Conservation (phyloP, 2,329 filamentous ascomycete species). For the Neocatenulostroma microsporum region DNA sequence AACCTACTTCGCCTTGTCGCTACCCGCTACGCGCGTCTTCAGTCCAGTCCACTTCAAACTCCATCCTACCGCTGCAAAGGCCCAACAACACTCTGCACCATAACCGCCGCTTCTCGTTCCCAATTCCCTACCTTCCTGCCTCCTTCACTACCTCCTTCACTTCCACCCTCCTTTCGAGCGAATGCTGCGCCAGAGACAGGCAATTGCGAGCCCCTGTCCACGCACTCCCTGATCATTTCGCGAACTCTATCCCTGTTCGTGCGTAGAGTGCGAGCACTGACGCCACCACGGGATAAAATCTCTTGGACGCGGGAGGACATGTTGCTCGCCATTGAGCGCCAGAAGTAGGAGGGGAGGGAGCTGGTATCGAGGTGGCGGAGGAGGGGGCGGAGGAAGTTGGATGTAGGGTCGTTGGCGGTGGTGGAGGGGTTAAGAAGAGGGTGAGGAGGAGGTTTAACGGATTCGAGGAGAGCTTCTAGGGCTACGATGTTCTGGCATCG, state of each 20-base stretch:
- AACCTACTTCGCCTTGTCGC: too few relatives aligned
- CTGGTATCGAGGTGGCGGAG: conserved; percentile 70
- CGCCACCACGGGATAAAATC: conserved; percentile 72
- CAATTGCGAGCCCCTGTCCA: conserved; percentile 65
- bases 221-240: conserved; percentile 74
- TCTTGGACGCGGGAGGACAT: conserved; percentile 74
- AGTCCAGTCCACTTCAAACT: too few relatives aligned
- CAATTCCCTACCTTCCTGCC: conserved; percentile 50
- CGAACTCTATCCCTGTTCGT: conserved; percentile 67
- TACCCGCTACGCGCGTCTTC: too few relatives aligned
- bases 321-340: conserved; percentile 75
- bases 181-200: conserved; percentile 49
- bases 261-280: conserved; percentile 70
- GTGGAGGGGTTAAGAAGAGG: conserved; percentile 46
- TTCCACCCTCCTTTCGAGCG: conserved; percentile 17
- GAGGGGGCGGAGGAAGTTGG: conserved; percentile 62
- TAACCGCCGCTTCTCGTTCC: conserved; percentile 90
- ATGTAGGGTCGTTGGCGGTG: conserved; percentile 23
- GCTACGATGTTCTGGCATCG: conserved; percentile 89
- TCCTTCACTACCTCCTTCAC: too few relatives aligned
- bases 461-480: conserved; percentile 67
- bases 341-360: conserved; percentile 84
- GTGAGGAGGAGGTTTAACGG: conserved; percentile 60
- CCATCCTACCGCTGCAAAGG: conserved; percentile 34
- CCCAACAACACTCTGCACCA: conserved; percentile 78